phyloP scores from a whole-genome alignment of 2,329 filamentous ascomycete species.

The Phialophora tarda region DNA sequence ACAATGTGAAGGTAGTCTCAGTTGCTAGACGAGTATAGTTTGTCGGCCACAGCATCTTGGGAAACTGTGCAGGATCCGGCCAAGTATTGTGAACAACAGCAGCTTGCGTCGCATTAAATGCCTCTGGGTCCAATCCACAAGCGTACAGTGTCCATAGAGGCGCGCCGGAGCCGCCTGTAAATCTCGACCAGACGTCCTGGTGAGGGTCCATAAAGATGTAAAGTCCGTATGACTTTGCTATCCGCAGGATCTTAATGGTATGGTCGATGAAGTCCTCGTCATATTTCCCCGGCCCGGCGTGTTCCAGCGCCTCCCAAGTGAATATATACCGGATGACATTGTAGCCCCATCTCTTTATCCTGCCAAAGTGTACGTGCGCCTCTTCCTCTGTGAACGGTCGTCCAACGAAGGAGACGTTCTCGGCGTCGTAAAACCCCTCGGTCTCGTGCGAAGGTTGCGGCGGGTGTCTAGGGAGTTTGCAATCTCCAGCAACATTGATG shows the following conservation, averaged over 20 bases:
- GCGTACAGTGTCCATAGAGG: slow-evolving; percentile 98
- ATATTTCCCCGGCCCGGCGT: slow-evolving; percentile 85
- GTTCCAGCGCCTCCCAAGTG: slow-evolving; percentile 98
- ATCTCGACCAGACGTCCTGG: slow-evolving; percentile 98
- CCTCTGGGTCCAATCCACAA: slow-evolving; percentile 83
- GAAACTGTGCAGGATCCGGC: slow-evolving; percentile 80
- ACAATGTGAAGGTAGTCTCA: slow-evolving; percentile 91
- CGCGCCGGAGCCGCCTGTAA: slow-evolving; percentile 90
- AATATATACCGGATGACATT: slow-evolving; percentile 97
- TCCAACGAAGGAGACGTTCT: slow-evolving; percentile 85
- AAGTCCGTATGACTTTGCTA: slow-evolving; percentile 89
- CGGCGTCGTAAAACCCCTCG: slow-evolving; percentile 87
- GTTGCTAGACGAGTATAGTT: slow-evolving; percentile 89
- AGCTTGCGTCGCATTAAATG: slow-evolving; percentile 84
- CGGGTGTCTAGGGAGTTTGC: slow-evolving; percentile 84
- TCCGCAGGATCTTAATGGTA: slow-evolving; percentile 81
- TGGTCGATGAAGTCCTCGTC: slow-evolving; percentile 93
- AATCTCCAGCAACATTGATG: slow-evolving; percentile 90
- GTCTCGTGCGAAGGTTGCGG: slow-evolving; percentile 78
- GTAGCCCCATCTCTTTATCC: slow-evolving; percentile 87
- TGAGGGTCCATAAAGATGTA: slow-evolving; percentile 99
- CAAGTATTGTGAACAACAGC: slow-evolving; percentile 95
- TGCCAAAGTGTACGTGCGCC: slow-evolving; percentile 82
- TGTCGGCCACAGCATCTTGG: slow-evolving; percentile 99
- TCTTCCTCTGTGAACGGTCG: slow-evolving; percentile 84